Percentiles rank a stretch among this genome's conserved stretches.
Evolutionary conservation across 2,329 filamentous ascomycete species (phyloP).

Genomic region (Sporothrix dimorphospora): DNA sequence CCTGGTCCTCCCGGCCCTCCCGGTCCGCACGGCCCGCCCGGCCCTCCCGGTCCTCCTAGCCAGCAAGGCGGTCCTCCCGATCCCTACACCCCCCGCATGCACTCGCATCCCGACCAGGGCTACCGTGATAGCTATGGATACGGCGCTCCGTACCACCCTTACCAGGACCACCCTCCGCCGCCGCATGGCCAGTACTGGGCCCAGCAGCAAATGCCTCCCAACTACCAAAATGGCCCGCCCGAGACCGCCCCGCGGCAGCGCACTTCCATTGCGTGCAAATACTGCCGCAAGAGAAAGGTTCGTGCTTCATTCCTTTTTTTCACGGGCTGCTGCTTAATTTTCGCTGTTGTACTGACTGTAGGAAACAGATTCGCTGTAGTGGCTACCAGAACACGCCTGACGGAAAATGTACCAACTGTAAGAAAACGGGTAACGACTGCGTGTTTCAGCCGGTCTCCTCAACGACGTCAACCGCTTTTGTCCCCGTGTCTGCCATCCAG

Average conservation of each 20-base stretch:
- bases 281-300: slow-evolving; percentile 65
- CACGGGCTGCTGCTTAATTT: neutral
- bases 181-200: slow-evolving; percentile 31
- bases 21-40: slow-evolving; percentile 46
- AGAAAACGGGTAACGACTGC: slow-evolving; percentile 64
- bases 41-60: slow-evolving; percentile 49
- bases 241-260: slow-evolving; percentile 61
- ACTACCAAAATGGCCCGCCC: slow-evolving; percentile 43
- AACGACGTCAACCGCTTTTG: slow-evolving; percentile 57
- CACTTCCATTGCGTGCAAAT: slow-evolving; percentile 63
- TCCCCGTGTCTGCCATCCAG: slow-evolving; percentile 61
- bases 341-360: slow-evolving; percentile 34
- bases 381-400: slow-evolving; percentile 62
- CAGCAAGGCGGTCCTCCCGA: slow-evolving; percentile 35
- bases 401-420: slow-evolving; percentile 64
- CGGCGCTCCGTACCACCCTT: slow-evolving; percentile 34
- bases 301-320: neutral
- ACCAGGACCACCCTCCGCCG: slow-evolving; percentile 31
- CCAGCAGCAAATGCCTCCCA: slow-evolving; percentile 35
- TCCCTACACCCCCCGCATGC: slow-evolving; percentile 33
- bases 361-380: slow-evolving; percentile 60
- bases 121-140: slow-evolving; percentile 33
- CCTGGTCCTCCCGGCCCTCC: slow-evolving; percentile 53
- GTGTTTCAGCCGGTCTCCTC: slow-evolving; percentile 64
- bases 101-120: slow-evolving; percentile 28